Percentiles rank a stretch among this genome's conserved stretches.
Conservation (phyloP, 2,329 filamentous ascomycete genomes). For the Immersiporthe knoxdaviesiana region DNA sequence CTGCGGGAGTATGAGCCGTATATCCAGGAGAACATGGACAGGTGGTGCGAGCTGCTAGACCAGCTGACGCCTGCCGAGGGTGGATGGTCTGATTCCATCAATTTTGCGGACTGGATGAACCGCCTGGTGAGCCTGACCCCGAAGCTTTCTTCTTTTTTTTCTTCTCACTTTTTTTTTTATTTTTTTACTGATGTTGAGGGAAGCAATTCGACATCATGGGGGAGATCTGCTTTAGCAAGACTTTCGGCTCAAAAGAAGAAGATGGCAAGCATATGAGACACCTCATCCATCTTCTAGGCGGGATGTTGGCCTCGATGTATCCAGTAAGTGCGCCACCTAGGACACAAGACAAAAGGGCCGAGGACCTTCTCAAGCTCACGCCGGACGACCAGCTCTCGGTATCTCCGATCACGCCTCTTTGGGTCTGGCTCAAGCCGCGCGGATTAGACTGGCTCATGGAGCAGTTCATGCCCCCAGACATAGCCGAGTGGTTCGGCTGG, state of each 20-base stretch:
- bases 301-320: constrained; percentile 28
- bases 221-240: constrained; percentile 31
- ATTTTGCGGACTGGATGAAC: constrained; percentile 24
- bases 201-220: constrained; percentile 25
- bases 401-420: constrained; percentile 31
- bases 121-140: constrained; percentile 14
- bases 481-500: constrained; percentile 32
- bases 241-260: constrained; percentile 31
- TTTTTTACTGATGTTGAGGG: background rate
- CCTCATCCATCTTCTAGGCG: constrained; percentile 13
- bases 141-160: too few species aligned
- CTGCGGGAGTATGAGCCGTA: constrained; percentile 45
- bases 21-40: constrained; percentile 20
- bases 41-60: constrained; percentile 27
- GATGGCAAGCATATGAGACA: constrained; percentile 21
- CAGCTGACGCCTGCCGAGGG: constrained; percentile 1
- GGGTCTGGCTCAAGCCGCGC: constrained; percentile 35
- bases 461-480: constrained; percentile 28
- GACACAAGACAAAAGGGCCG: too few species aligned
- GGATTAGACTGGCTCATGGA: constrained; percentile 33
- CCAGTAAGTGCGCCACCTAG: constrained; percentile 15
- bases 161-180: background rate
- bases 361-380: background rate
- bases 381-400: background rate
- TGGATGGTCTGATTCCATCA: constrained; percentile 14